Evolutionary conservation across 1,139 yeast genomes (phyloP).

Genomic region (Taphrina sp.): DNA sequence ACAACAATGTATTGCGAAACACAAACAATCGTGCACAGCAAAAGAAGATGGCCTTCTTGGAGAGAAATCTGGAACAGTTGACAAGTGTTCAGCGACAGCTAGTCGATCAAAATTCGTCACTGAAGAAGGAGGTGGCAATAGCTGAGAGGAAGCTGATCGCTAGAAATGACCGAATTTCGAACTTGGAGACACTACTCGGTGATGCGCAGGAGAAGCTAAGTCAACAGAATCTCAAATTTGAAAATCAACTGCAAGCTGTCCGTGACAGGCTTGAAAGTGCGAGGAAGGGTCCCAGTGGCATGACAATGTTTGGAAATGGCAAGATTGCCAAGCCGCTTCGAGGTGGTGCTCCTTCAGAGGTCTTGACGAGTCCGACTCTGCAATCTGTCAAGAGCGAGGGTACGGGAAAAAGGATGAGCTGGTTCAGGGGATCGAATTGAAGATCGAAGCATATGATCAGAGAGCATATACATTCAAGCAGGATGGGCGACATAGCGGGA

Average conservation of each 20-base stretch:
- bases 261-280: constrained; percentile 47
- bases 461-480: too few species aligned
- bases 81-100: constrained; percentile 49
- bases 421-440: constrained; percentile 9
- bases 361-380: constrained; percentile 10
- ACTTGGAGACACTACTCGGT: constrained; percentile 54
- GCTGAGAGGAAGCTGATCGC: constrained; percentile 61
- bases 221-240: constrained; percentile 57
- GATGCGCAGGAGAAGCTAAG: constrained; percentile 55
- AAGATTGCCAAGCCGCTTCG: constrained; percentile 66
- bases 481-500: too few species aligned
- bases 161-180: constrained; percentile 59
- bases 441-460: not conserved
- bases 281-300: constrained; percentile 29
- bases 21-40: constrained; percentile 44
- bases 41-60: constrained; percentile 47
- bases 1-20: constrained; percentile 42
- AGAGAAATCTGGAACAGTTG: constrained; percentile 51
- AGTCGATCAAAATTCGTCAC: constrained; percentile 50
- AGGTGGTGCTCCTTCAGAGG: constrained; percentile 49
- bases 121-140: constrained; percentile 52
- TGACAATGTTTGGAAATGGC: constrained; percentile 12
- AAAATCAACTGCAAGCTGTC: constrained; percentile 51
- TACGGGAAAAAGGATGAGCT: constrained; percentile 2
- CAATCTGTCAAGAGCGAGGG: constrained; percentile 2